Evolutionary conservation across 345 rosid species (phyloP), one percentile per base, ranked within the genome.

Genomic region (Eucalyptus cladocalyx): DNA sequence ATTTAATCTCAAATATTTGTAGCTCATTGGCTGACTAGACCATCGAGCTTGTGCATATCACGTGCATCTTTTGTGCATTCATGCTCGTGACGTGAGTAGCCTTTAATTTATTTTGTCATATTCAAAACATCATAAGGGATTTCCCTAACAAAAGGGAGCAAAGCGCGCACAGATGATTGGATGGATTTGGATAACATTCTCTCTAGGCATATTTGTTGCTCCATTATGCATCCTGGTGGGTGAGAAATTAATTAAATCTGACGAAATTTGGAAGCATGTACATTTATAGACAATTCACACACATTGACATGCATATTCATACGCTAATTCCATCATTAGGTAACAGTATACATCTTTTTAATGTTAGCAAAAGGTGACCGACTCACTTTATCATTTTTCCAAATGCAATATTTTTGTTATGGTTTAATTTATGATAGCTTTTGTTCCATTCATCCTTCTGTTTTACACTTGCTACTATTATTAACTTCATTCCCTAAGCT

Each of bases 221-320:
- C 99, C 99, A 49, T 98, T 97, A 42, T 92, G 93, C 89, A 96
- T 97, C 90, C 87, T 97, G 92, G 99, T 97, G 87, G 91, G 94
- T 47, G 15, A 87, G 42, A 45, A 45, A 19, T 9, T 56, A 81
- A 13, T 56, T 30, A 28, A 15, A 19, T 43, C 23, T 30, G 9
- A 34, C 3, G 9, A 13, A 37, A 16, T 37, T 11, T 53, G 18
- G 11, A 26, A 26, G 67, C 28, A 51, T 37, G 32, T 5, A 30
- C 48, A 11, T 42, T 26, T n/a, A 37, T 54, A 32, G 47, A 86
- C 10, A 45, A n/a, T 62, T 62, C 34, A 14, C 72, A 30, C 10
- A 3, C 65, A 26, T 62, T 62, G 72, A 62, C 34, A 30, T 62
- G 16, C 34, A 62, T 30, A 13, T 28, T 30, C 72, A 62, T 62